Evolutionary conservation across 148 eudicot species (phyloP), one percentile per base, ranked within the genome.

Genomic region (Polygonum maritimum): DNA sequence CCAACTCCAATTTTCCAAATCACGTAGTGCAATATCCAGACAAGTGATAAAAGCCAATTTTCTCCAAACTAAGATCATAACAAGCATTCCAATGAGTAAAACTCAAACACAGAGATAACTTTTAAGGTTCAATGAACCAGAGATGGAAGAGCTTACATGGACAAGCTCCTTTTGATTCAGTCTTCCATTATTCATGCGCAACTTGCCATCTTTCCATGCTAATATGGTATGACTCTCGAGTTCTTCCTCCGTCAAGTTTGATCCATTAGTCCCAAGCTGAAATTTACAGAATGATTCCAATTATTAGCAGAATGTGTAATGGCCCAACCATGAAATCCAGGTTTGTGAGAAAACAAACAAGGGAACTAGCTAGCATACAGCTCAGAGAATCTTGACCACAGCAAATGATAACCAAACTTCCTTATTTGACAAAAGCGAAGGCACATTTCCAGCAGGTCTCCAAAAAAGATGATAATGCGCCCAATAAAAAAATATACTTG

Each of bases 121-220:
- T 31, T 2, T 63, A 13, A 12, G 35, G 44, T 35, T 16, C 7
- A 12, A 14, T 36, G 45, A 36, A 67, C 21, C 41, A 67, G 36
- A 71, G 71, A 40, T 49, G 45, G 77, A 52, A 70, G 75, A 69
- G 78, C 94, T 88, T 84, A 92, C 97, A 82, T 86, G 85, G 70
- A 88, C 80, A 78, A 92, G 87, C 65, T 31, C 86, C 70, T 86
- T 87, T 36, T 86, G 77, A 75, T 77, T 78, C 38, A 80, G 78
- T 36, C 82, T 82, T 57, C 78, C 84, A 78, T 82, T 80, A 35
- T 84, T 88, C 63, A 84, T 85, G 71, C 82, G 87, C 79, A 78
- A 73, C 80, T 92, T 92, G 69, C 87, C 92, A 57, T 90, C 90
- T 85, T 92, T 92, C 97, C 97, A 92, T 48, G 97, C 97, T 76